Conservation (phyloP, 164 flowering plant species). For the Kingdonia uniflora region DNA sequence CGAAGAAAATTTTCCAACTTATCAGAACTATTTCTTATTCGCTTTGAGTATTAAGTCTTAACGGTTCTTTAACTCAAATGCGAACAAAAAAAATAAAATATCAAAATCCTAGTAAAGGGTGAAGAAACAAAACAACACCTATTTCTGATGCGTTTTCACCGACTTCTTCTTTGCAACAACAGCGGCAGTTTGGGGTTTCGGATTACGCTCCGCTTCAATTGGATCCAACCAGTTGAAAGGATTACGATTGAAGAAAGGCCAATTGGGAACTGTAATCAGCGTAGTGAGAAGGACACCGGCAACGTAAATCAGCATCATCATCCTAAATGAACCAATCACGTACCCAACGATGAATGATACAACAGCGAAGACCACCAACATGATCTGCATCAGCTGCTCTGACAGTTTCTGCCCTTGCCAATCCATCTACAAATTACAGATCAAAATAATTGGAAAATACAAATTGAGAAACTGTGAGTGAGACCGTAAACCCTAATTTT, state of each 20-base stretch:
- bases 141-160: too few species aligned
- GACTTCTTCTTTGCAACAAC: conserved; percentile 14
- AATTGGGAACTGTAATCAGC: conserved; percentile 68
- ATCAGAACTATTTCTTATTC: too few species aligned
- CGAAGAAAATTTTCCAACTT: too few species aligned
- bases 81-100: too few species aligned
- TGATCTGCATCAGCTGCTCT: conserved; percentile 82
- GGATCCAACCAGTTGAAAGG: conserved; percentile 86
- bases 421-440: conserved; percentile 69
- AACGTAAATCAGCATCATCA: conserved; percentile 58
- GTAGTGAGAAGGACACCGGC: conserved; percentile 69
- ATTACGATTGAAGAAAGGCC: conserved; percentile 87
- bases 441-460: too few species aligned
- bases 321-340: conserved; percentile 49
- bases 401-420: conserved; percentile 97
- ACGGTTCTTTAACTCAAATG: too few species aligned
- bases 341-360: conserved; percentile 55
- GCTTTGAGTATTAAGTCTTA: too few species aligned
- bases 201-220: conserved; percentile 57
- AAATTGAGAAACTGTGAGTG: too few species aligned
- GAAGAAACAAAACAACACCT: too few species aligned
- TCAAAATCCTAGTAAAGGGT: too few species aligned
- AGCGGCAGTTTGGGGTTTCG: conserved; percentile 42
- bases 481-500: too few species aligned
- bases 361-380: conserved; percentile 55